Evolutionary conservation across 306 rosid genomes (phyloP).

Genomic region (Vicia villosa): DNA sequence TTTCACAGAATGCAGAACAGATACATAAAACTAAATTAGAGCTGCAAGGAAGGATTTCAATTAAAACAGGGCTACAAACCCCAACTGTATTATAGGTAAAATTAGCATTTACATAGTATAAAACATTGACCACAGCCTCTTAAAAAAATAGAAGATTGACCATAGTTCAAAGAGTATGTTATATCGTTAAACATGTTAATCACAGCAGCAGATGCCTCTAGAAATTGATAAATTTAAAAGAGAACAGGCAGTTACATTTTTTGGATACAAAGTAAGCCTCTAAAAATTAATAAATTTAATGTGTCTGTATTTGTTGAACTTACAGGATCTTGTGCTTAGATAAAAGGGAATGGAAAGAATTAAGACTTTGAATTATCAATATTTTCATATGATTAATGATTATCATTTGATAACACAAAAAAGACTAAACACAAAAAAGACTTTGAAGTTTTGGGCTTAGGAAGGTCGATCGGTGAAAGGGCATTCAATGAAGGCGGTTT

Average conservation of each 20-base stretch:
- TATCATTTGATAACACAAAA: background rate
- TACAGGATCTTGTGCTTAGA: constrained; percentile 3
- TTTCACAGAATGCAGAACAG: constrained; percentile 4
- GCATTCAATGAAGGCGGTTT: background rate
- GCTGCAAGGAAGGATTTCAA: constrained; percentile 3
- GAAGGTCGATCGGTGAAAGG: background rate
- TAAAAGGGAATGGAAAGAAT: background rate
- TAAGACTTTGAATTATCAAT: background rate
- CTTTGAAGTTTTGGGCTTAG: background rate
- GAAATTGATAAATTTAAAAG: background rate
- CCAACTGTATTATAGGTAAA: constrained; percentile 15
- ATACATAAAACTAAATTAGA: constrained; percentile 14
- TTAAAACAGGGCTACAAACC: background rate
- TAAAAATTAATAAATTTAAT: background rate
- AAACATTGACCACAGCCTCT: background rate
- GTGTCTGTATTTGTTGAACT: background rate
- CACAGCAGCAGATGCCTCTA: constrained; percentile 18
- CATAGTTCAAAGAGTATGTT: background rate
- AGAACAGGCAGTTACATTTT: background rate
- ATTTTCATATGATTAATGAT: background rate
- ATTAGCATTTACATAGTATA: constrained; percentile 9
- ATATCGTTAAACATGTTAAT: background rate
- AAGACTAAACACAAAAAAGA: background rate
- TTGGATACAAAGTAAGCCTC: constrained; percentile 15
- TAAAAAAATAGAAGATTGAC: background rate